Evolutionary conservation across 83 land plant genomes (phyloP).

Genomic region (Thuja plicata): DNA sequence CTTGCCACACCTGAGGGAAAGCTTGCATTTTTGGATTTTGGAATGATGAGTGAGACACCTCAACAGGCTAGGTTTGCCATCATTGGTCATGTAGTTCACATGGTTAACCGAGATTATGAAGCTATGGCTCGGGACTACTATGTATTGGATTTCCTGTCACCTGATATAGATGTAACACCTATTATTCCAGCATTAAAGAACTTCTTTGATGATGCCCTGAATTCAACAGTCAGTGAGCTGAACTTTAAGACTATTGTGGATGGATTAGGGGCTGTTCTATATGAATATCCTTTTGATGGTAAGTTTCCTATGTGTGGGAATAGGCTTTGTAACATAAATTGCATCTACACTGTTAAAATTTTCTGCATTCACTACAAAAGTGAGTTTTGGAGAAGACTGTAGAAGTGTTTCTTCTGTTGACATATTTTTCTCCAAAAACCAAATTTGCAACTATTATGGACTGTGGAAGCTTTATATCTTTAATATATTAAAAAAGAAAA

Average conservation of each 20-base stretch:
- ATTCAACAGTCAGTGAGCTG: constrained; percentile 92
- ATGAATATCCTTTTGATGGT: constrained; percentile 97
- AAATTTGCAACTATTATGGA: too few species aligned
- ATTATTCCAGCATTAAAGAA: constrained; percentile 85
- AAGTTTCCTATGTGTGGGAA: constrained; percentile 23
- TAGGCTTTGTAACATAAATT: background rate
- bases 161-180: constrained; percentile 90
- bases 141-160: constrained; percentile 82
- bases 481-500: background rate
- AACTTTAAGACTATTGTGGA: constrained; percentile 97
- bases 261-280: constrained; percentile 95
- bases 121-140: constrained; percentile 98
- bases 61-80: constrained; percentile 90
- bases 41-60: constrained; percentile 99
- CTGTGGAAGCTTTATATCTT: too few species aligned
- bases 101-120: constrained; percentile 97
- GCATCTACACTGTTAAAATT: background rate
- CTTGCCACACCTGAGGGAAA: constrained; percentile 95
- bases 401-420: too few species aligned
- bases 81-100: constrained; percentile 96
- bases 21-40: constrained; percentile 98
- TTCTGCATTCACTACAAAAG: background rate
- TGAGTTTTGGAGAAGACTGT: too few species aligned
- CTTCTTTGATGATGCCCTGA: constrained; percentile 93
- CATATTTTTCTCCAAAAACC: too few species aligned